phyloP scores from a whole-genome alignment of 2,329 filamentous ascomycete species.

The Cladosporium sp. region DNA sequence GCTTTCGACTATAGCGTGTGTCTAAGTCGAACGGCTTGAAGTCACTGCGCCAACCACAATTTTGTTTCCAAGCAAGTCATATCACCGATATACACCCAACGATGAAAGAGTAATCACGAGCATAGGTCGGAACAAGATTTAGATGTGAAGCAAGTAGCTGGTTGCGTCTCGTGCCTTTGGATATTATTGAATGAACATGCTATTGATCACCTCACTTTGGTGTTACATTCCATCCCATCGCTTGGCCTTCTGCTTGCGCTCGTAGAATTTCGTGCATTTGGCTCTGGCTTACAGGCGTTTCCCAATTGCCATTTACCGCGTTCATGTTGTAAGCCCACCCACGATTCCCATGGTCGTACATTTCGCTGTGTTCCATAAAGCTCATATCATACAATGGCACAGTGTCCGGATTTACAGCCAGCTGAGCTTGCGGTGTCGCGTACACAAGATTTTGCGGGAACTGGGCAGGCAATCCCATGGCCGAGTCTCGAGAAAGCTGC shows the following conservation, averaged over 20 bases:
- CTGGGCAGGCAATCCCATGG: too few relatives aligned
- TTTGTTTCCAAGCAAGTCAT: neutral
- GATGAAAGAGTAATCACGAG: neutral
- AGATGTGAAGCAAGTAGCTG: neutral
- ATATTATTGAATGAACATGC: neutral
- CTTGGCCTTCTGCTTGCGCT: neutral
- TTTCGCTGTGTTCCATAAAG: neutral
- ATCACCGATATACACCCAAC: neutral
- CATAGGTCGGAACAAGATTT: neutral
- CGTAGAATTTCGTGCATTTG: neutral
- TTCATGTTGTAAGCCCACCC: neutral
- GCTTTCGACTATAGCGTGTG: too few relatives aligned
- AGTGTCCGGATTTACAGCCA: neutral
- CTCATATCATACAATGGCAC: neutral
- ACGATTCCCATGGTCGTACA: neutral
- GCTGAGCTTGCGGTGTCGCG: neutral
- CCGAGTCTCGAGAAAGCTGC: neutral
- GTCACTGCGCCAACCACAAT: neutral
- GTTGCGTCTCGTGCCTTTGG: neutral
- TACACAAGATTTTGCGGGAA: neutral
- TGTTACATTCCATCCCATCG: neutral
- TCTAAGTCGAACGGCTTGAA: neutral
- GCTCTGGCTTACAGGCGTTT: neutral
- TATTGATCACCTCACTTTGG: neutral
- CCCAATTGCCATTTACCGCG: neutral